Base-by-base conservation (phyloP, 192 early-diverging fungal species). In the Linnemannia zychae region DNA sequence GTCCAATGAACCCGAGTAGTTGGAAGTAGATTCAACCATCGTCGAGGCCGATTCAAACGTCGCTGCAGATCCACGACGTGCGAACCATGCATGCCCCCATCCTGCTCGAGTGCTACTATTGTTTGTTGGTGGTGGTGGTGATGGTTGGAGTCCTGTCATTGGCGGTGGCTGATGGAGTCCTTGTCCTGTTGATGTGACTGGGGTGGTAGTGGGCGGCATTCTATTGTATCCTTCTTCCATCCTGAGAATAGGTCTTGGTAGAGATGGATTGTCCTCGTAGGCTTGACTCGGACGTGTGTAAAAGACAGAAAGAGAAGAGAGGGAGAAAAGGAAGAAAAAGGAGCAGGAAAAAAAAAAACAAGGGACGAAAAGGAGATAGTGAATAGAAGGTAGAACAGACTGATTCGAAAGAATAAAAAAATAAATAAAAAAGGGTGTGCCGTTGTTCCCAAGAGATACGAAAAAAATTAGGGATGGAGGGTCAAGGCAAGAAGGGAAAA, bases 31-130 rank as follows among this genome's bases (percentile, higher is more conserved):
- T 22, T 36, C 78, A 3, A 80, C 72, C 33, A 80, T 74, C 22
- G 78, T 80, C 5, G 71, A 67, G 0, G 15, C 50, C 4, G 78
- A 80, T 17, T 73, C 65, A 37, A 67, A 46, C 2, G 78, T 80
- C 22, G 37, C 34, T 33, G 48, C 72, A 7, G 78, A 80, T 15
- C 28, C 72, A 1, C 72, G 78, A 24, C 72, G 71, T 6, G 36
- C 22, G 67, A 18, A n/a, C 67, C 18, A 33, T 17, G 33, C 15
- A 4, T 40, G 36, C n/a, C 20, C 11, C 38, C 38, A 40, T n/a
- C 5, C 67, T 38, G 9, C 9, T 18, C 31, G 20, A n/a, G 18
- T 17, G 67, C 33, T 37, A 6, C 22, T 38, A 31, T 40, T 38
- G 16, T 7, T 15, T 12, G 57, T 13, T 57, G 66, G 31, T 38